Evolutionary conservation across 2,329 filamentous ascomycete genomes (phyloP).

Genomic region (Coleophoma cylindrospora): DNA sequence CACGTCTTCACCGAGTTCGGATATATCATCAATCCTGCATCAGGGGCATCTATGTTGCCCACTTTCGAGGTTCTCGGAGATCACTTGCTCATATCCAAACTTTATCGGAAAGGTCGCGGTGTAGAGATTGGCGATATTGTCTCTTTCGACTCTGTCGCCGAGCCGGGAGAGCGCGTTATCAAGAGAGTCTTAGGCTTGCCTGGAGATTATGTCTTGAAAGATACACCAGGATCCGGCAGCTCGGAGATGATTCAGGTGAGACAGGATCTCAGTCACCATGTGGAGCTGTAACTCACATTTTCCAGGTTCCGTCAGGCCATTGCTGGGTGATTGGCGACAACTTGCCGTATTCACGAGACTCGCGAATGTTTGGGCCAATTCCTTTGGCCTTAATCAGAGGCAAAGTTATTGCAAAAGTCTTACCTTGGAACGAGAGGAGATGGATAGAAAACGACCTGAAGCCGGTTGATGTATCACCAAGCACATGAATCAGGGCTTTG

Average conservation of each 20-base stretch:
- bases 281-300: background rate
- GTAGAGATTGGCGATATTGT: constrained; percentile 80
- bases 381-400: constrained; percentile 80
- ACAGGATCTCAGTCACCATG: background rate
- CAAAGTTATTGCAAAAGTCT: constrained; percentile 64
- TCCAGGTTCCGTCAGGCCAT: constrained; percentile 84
- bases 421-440: constrained; percentile 44
- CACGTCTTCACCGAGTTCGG: constrained; percentile 57
- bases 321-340: constrained; percentile 92
- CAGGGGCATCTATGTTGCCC: constrained; percentile 84
- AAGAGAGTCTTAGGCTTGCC: constrained; percentile 53
- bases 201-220: constrained; percentile 65
- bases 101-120: constrained; percentile 63
- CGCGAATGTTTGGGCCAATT: constrained; percentile 78
- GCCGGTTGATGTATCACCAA: constrained; percentile 10
- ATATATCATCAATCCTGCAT: constrained; percentile 52
- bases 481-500: background rate
- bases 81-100: constrained; percentile 62
- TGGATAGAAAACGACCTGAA: constrained; percentile 44
- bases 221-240: constrained; percentile 44
- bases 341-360: constrained; percentile 77
- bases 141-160: constrained; percentile 69
- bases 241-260: constrained; percentile 53
- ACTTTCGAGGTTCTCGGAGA: constrained; percentile 68
- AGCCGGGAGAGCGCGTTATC: constrained; percentile 52